These are phyloP conservation scores for Populus ilicifolia DNA, from an alignment of 345 rosid genomes.

Conservation along the genomic window DNA sequence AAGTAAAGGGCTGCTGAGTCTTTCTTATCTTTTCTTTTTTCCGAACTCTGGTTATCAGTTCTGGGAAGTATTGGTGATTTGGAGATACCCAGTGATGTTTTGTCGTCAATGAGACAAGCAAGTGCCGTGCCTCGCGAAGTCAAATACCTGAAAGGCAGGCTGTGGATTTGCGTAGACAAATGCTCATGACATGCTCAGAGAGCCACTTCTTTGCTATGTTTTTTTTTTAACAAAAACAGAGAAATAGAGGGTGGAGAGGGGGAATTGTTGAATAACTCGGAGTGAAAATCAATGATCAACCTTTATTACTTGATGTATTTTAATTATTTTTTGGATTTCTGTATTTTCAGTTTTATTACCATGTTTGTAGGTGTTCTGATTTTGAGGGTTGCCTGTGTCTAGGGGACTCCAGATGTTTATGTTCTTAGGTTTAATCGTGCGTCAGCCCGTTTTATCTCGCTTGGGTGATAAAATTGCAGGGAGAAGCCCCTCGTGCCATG, in stretches of 20 bases:
- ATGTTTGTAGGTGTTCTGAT: background rate
- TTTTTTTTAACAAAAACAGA: background rate
- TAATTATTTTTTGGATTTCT: background rate
- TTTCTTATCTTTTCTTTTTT: background rate
- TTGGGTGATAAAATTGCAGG: background rate
- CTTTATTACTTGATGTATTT: background rate
- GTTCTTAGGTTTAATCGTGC: background rate
- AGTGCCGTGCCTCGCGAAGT: conserved; percentile 23
- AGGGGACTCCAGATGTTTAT: background rate
- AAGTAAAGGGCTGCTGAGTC: background rate
- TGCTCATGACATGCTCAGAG: background rate
- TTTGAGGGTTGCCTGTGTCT: background rate
- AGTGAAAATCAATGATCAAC: background rate
- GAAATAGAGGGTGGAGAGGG: no score
- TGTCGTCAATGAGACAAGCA: conserved; percentile 34
- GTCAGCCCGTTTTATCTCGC: background rate
- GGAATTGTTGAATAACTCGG: no score
- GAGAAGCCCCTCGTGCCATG: background rate
- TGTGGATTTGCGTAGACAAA: conserved; percentile 47
- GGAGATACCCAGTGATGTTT: conserved; percentile 37
- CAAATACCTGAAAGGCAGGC: conserved; percentile 47
- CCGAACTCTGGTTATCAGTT: conserved; percentile 31
- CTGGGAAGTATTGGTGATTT: conserved; percentile 55
- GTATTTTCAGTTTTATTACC: background rate
- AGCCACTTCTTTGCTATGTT: background rate